These are phyloP conservation scores for Vanrija sp. DNA, from an alignment of 1,284 basidiomycete genomes.

Conservation along the genomic window DNA sequence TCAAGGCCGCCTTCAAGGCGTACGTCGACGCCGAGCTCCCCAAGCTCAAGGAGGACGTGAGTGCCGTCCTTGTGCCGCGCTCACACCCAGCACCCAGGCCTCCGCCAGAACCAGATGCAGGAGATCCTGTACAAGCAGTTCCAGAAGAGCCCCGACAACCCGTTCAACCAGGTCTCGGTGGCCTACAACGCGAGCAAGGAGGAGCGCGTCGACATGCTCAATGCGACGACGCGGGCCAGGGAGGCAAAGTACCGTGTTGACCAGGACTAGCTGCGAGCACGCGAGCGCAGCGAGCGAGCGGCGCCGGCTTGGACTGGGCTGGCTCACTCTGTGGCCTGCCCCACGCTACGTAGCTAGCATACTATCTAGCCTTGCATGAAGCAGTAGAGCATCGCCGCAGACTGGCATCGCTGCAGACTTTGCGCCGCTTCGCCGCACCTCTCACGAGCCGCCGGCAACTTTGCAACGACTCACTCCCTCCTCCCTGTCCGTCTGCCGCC, in stretches of 20 bases:
- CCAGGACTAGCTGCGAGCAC: constrained; percentile 4
- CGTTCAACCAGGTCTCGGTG: constrained; percentile 72
- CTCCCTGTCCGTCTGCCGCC: too few relatives aligned
- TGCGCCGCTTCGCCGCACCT: too few relatives aligned
- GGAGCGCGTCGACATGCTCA: constrained; percentile 68
- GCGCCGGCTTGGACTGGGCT: too few relatives aligned
- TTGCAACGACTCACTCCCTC: too few relatives aligned
- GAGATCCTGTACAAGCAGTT: constrained; percentile 49
- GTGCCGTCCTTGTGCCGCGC: constrained; percentile 4
- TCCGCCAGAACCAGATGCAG: constrained; percentile 48
- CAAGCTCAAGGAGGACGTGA: constrained; percentile 64
- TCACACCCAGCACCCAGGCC: constrained; percentile 38
- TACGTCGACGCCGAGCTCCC: constrained; percentile 88
- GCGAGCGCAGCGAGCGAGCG: too few relatives aligned
- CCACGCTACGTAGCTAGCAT: too few relatives aligned
- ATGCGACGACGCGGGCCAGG: constrained; percentile 48
- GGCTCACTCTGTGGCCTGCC: too few relatives aligned
- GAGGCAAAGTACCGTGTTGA: constrained; percentile 45
- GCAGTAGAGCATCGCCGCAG: too few relatives aligned
- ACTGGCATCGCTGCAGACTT: too few relatives aligned
- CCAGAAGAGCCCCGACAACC: constrained; percentile 50
- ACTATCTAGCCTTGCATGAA: too few relatives aligned
- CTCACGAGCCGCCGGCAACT: too few relatives aligned
- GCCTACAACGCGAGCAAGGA: constrained; percentile 78
- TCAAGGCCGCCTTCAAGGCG: constrained; percentile 89